Evolutionary conservation across 1,139 yeast species (phyloP), one percentile per base, ranked within the genome.

Genomic region (Taiozyma onychis): DNA sequence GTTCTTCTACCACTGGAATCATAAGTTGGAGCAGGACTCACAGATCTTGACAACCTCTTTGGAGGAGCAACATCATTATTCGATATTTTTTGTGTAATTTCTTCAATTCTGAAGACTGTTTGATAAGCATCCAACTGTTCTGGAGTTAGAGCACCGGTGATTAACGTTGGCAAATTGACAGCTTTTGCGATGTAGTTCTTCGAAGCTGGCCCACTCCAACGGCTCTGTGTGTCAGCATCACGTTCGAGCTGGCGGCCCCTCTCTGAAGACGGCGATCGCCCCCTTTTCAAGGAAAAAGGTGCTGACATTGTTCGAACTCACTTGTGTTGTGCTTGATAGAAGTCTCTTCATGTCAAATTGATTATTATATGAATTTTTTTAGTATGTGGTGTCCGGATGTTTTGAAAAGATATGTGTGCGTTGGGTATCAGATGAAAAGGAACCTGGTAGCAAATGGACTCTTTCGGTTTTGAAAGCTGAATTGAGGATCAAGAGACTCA

Each of bases 11-110:
- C 99, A 30, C 73, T 69, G 41, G 75, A 68, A 68, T 95, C 98
- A 66, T 93, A 95, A 54, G 80, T 81, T 1, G 99, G 99, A 7
- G 97, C 93, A 0, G 99, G 98, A 6, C 97, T 88, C 0, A 93
- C 91, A 1, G 95, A 89, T 56, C 90, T 66, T 22, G 62, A 62
- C 13, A 57, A 65, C 57, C 61, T 59, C 11, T 51, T 56, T 2
- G 72, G 72, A 1, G 70, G 69, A 1, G 46, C 43, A 6, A 68
- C 51, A 44, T 78, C 81, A 44, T 74, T 72, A 24, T 75, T 73
- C 27, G 77, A 72, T 41, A 86, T 73, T 55, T 78, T 79, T n/a
- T 81, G 73, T 1, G 80, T 72, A 48, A 91, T 83, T 65, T 93
- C 98, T 57, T 88, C 91, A 39, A 91, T 81, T 50, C 98, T 72